Conservation (phyloP, 1,284 basidiomycete species). For the Singerocomus inundabilis region DNA sequence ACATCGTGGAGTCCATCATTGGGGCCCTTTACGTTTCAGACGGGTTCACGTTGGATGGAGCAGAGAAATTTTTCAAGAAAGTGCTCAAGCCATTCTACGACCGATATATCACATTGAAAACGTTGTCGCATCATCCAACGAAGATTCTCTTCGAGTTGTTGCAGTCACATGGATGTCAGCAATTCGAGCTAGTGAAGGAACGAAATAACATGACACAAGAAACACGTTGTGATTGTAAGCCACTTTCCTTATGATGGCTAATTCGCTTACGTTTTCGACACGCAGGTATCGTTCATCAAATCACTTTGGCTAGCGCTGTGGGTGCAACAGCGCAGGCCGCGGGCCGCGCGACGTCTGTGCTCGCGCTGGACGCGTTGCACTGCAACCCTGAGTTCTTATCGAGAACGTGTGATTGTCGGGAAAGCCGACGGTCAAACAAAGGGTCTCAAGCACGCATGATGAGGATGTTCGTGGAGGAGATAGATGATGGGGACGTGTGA, state of each 20-base stretch:
- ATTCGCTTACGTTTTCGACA: conserved; percentile 15
- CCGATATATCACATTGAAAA: conserved; percentile 64
- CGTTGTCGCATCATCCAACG: conserved; percentile 70
- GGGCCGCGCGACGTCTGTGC: conserved; percentile 54
- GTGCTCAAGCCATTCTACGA: conserved; percentile 73
- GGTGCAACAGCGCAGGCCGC: conserved; percentile 51
- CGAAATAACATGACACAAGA: conserved; percentile 37
- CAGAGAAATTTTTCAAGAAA: conserved; percentile 61
- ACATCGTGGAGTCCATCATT: conserved; percentile 73
- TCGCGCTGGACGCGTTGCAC: conserved; percentile 64
- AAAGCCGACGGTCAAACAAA: conserved; percentile 38
- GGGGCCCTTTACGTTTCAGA: conserved; percentile 78
- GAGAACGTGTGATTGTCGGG: conserved; percentile 63
- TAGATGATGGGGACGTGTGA: conserved; percentile 31
- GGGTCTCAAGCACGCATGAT: conserved; percentile 41
- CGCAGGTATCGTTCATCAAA: conserved; percentile 64
- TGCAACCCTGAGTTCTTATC: conserved; percentile 59
- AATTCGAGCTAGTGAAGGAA: conserved; percentile 54
- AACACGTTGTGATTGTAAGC: conserved; percentile 50
- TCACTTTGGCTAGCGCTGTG: conserved; percentile 56
- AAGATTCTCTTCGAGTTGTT: conserved; percentile 69
- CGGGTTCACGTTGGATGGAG: conserved; percentile 56
- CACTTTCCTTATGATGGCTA: conserved; percentile 1
- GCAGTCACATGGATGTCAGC: conserved; percentile 65
- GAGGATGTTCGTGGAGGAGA: conserved; percentile 33